phyloP scores from a whole-genome alignment of 2,329 filamentous ascomycete species.

The Apiospora saccharicola region DNA sequence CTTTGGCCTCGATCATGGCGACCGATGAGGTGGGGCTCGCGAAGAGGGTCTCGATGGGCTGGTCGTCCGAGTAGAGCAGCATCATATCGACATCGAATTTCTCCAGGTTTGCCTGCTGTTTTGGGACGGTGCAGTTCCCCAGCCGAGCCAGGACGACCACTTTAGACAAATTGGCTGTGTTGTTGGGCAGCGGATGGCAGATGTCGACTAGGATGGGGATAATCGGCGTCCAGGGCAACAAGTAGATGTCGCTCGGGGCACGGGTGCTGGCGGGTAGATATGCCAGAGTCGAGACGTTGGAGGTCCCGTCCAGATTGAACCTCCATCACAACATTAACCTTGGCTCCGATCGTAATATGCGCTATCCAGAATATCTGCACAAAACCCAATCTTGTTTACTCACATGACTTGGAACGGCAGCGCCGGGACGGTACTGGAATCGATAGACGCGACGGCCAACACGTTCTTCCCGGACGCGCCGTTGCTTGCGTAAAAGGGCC shows the following conservation, averaged over 20 bases:
- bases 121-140: slow-evolving; percentile 40
- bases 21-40: slow-evolving; percentile 32
- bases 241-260: not conserved
- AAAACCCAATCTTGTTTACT: not conserved
- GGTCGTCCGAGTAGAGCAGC: not conserved
- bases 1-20: slow-evolving; percentile 32
- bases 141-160: slow-evolving; percentile 40
- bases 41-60: not conserved
- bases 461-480: slow-evolving; percentile 50
- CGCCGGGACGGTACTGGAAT: slow-evolving; percentile 38
- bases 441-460: slow-evolving; percentile 52
- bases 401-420: slow-evolving; percentile 39
- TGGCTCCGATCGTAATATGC: not conserved
- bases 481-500: slow-evolving; percentile 53
- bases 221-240: slow-evolving; percentile 38
- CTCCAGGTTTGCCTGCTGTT: slow-evolving; percentile 38
- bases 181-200: slow-evolving; percentile 33
- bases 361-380: too few species aligned
- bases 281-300: slow-evolving; percentile 34
- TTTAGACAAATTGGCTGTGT: slow-evolving; percentile 30
- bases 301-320: slow-evolving; percentile 37
- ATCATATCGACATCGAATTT: not conserved
- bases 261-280: slow-evolving; percentile 41
- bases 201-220: slow-evolving; percentile 33
- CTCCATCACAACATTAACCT: slow-evolving; percentile 27